These are phyloP conservation scores for Heterobasidion parviporum DNA, from an alignment of 1,284 basidiomycete species.

Conservation along the genomic window DNA sequence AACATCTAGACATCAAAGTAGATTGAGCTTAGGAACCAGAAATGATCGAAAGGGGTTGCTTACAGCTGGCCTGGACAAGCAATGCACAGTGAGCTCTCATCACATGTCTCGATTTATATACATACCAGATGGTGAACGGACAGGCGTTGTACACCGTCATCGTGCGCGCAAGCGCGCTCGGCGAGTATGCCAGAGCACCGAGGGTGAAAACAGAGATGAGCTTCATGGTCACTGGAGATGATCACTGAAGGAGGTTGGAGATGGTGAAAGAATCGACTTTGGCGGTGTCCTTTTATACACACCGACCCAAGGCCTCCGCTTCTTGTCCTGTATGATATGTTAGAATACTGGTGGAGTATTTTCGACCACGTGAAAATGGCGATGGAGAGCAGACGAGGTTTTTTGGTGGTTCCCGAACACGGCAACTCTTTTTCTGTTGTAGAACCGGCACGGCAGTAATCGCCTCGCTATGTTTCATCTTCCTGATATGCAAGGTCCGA, in stretches of 20 bases:
- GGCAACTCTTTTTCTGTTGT: no score
- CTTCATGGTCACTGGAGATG: constrained; percentile 8
- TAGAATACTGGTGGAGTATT: no score
- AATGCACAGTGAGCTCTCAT: background rate
- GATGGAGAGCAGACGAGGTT: no score
- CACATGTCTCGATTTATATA: constrained; percentile 8
- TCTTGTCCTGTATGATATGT: no score
- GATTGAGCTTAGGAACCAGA: background rate
- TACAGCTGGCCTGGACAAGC: background rate
- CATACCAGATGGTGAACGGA: constrained; percentile 28
- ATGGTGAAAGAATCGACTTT: background rate
- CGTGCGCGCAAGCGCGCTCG: constrained; percentile 21
- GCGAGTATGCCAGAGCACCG: constrained; percentile 15
- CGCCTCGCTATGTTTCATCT: no score
- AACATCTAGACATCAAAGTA: constrained; percentile 16
- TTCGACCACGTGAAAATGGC: no score
- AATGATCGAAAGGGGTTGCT: background rate
- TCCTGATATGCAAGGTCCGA: no score
- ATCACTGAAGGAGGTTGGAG: background rate
- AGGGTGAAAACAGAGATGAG: constrained; percentile 6
- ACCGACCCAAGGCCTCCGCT: no score
- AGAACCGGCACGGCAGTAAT: no score
- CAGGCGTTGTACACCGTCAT: constrained; percentile 30
- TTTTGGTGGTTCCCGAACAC: no score
- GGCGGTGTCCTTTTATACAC: no score